Percentiles rank a stretch among this genome's conserved stretches.
These are phyloP conservation scores for Pythium dissimile DNA, from an alignment of 352 stramenopile species.

Conservation along the genomic window DNA sequence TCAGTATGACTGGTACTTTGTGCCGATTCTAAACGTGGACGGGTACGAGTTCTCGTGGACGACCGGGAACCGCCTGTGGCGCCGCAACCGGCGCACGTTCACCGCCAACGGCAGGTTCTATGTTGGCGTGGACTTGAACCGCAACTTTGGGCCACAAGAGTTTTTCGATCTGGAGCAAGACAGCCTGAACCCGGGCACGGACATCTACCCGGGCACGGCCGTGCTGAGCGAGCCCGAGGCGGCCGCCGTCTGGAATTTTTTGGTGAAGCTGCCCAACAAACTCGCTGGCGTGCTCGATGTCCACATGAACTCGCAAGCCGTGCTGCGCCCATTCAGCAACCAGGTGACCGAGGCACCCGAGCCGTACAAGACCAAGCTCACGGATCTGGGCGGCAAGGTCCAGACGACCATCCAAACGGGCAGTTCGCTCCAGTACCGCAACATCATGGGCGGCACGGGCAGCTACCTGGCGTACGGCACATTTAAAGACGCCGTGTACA, in stretches of 20 bases:
- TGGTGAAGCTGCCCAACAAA: constrained; percentile 10
- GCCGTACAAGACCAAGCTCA: constrained; percentile 23
- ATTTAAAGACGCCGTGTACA: constrained; percentile 21
- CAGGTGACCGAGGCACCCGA: constrained; percentile 14
- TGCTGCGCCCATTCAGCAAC: constrained; percentile 22
- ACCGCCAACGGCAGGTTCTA: background rate
- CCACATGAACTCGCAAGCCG: constrained; percentile 16
- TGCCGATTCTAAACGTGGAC: constrained; percentile 36
- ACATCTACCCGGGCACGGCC: constrained; percentile 21
- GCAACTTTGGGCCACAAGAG: constrained; percentile 27
- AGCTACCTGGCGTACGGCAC: constrained; percentile 18
- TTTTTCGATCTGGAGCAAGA: constrained; percentile 22
- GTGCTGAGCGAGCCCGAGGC: constrained; percentile 32
- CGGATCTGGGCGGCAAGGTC: constrained; percentile 11
- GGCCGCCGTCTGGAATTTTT: constrained; percentile 20
- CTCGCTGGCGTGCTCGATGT: constrained; percentile 18
- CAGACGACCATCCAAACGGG: constrained; percentile 1
- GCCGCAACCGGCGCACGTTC: constrained; percentile 30
- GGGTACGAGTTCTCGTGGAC: constrained; percentile 29
- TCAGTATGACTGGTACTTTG: constrained; percentile 37
- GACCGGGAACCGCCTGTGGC: constrained; percentile 23
- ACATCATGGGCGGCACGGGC: constrained; percentile 15
- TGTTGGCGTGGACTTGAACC: constrained; percentile 34
- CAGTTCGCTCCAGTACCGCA: constrained; percentile 8
- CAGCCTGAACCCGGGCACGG: background rate